A percentile compares a stretch with the other conserved stretches of the same genome.
phyloP scores from a whole-genome alignment of 371 early-diverging fungal genomes.

The Circinella minor region DNA sequence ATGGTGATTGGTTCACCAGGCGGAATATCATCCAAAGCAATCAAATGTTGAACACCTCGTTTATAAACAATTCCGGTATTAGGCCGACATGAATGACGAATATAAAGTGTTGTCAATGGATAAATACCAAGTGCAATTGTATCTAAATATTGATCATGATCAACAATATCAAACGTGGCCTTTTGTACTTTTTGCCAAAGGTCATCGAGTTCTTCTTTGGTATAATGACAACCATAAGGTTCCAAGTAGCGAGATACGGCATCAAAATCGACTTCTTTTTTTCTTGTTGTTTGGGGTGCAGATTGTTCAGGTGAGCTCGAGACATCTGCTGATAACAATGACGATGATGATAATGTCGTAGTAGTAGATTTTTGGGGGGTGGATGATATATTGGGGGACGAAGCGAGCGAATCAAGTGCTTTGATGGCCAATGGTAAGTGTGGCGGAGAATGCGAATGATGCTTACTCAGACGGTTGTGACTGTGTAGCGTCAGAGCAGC shows the following conservation, averaged over 20 bases:
- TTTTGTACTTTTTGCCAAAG: conserved; percentile 22
- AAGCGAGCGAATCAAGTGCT: conserved; percentile 33
- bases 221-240: conserved; percentile 32
- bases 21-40: conserved; percentile 65
- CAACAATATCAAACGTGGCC: conserved; percentile 27
- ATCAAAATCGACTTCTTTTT: neutral
- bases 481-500: conserved; percentile 48
- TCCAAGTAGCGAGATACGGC: conserved; percentile 22
- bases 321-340: neutral
- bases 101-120: conserved; percentile 70
- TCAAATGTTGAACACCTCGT: conserved; percentile 46
- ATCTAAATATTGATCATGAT: conserved; percentile 63
- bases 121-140: conserved; percentile 75
- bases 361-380: neutral
- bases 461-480: conserved; percentile 55
- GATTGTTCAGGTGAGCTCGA: neutral
- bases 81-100: conserved; percentile 86
- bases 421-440: conserved; percentile 39
- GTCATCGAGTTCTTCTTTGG: conserved; percentile 16
- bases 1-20: conserved; percentile 76
- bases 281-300: neutral
- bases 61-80: conserved; percentile 71
- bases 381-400: neutral
- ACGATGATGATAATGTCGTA: neutral
- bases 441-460: conserved; percentile 50